Base-by-base conservation (phyloP, 2,329 filamentous ascomycete genomes). In the Trichoderma lentiforme region DNA sequence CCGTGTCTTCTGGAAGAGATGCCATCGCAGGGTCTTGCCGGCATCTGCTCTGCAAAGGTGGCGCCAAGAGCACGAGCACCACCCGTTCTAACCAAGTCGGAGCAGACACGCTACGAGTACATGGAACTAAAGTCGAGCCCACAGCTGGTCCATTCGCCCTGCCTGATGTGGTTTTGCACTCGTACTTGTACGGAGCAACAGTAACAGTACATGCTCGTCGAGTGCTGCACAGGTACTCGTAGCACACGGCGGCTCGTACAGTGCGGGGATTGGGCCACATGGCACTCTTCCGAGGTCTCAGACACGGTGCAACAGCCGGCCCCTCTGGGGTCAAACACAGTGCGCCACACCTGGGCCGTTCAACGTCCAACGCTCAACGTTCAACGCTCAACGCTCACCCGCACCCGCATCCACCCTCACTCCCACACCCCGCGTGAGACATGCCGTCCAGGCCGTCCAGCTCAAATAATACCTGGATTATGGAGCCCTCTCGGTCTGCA, bases 361-460 rank as follows among this genome's bases (percentile, higher is more conserved):
- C 30, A 43, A 56, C 63, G 30, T 39, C 7, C 21, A 21, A 51
- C 43, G 39, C 1, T 8, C 43, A 47, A 47, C 11, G 24, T 32
- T n/a, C 30, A 12, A 51, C n/a, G 18, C 15, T 43, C 43, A 47
- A 47, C 43, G 34, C 47, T 34, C 64, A 57, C 64, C 64, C 64
- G 64, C 64, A 70, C 68, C 58, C 56, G 66, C 66, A 69, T 43
- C 66, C 65, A 60, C 65, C 51, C 64, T 67, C 64, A 67, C 64
- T 68, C 65, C 65, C 65, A 68, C 65, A 69, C 66, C 66, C 66
- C 66, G 66, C 66, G 66, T 69, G 66, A 69, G 66, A 69, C 65
- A 68, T 68, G 65, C 65, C 65, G 65, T 47, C 65, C 56, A 69
- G 66, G 56, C 66, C 66, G 56, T 61, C 66, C 66, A 69, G 66